Evolutionary conservation across 75 land plant species (phyloP).

Genomic region (Sequoiadendron giganteum): DNA sequence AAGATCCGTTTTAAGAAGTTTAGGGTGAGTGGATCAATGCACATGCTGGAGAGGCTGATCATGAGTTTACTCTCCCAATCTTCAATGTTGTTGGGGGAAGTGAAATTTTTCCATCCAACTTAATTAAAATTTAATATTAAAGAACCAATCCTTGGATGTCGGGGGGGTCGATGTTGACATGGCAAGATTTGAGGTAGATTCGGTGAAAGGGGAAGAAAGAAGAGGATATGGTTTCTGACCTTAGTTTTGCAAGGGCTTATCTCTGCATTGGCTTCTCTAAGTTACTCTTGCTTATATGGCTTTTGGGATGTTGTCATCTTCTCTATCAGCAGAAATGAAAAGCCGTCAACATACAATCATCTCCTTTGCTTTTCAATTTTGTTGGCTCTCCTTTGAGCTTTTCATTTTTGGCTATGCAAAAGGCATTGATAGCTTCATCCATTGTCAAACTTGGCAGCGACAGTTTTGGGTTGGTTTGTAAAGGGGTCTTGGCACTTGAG

Average conservation of each 20-base stretch:
- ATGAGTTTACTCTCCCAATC: no score
- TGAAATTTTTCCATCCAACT: no score
- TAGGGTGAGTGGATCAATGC: no score
- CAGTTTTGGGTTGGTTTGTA: slow-evolving; percentile 13
- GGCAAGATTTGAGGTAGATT: no score
- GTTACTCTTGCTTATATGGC: neutral
- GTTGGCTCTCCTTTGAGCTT: slow-evolving; percentile 7
- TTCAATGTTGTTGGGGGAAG: no score
- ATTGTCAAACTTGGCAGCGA: slow-evolving; percentile 29
- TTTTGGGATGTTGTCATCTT: neutral
- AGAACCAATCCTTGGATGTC: no score
- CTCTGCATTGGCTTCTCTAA: neutral
- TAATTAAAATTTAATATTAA: no score
- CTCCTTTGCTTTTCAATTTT: neutral
- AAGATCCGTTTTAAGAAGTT: no score
- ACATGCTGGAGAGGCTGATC: no score
- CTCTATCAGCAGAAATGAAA: neutral
- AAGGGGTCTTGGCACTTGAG: no score
- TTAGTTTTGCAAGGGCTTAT: neutral
- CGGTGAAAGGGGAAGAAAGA: no score
- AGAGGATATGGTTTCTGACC: neutral
- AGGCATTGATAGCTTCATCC: slow-evolving; percentile 17
- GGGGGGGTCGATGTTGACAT: no score
- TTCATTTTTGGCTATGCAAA: slow-evolving; percentile 19
- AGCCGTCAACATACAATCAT: neutral